phyloP scores from a whole-genome alignment of 495 filamentous ascomycete species.

The Talaromyces thailandensis region DNA sequence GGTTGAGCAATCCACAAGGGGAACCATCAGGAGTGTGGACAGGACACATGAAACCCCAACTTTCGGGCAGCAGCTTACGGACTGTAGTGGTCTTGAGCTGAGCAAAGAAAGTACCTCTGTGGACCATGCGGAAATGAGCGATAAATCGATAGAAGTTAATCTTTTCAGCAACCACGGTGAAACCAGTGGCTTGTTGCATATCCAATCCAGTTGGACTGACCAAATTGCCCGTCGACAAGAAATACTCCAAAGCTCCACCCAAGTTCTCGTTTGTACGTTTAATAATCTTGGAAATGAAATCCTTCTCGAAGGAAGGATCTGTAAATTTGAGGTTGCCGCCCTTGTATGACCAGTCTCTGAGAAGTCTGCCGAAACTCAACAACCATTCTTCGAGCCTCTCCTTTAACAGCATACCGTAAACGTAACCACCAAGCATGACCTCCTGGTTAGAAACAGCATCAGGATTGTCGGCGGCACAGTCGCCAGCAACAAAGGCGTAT shows the following conservation, averaged over 20 bases:
- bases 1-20: slow-evolving; percentile 90
- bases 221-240: slow-evolving; percentile 91
- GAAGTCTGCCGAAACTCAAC: slow-evolving; percentile 47
- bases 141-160: slow-evolving; percentile 99
- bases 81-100: slow-evolving; percentile 96
- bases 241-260: slow-evolving; percentile 81
- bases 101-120: slow-evolving; percentile 97
- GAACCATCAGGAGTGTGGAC: slow-evolving; percentile 96
- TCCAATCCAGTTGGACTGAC: slow-evolving; percentile 85
- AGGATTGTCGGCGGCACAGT: slow-evolving; percentile 88
- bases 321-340: slow-evolving; percentile 57
- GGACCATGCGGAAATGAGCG: slow-evolving; percentile 98
- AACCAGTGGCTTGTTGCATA: slow-evolving; percentile 88
- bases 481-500: slow-evolving; percentile 83
- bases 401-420: slow-evolving; percentile 93
- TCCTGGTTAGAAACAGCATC: slow-evolving; percentile 95
- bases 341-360: slow-evolving; percentile 62
- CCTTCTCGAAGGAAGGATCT: slow-evolving; percentile 60
- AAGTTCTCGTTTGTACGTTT: slow-evolving; percentile 78
- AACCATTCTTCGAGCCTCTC: slow-evolving; percentile 88
- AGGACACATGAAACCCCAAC: slow-evolving; percentile 95
- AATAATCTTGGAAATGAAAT: slow-evolving; percentile 71
- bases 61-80: slow-evolving; percentile 88
- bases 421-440: slow-evolving; percentile 80
- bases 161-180: slow-evolving; percentile 95